Evolutionary conservation across 768 basidiomycete species (phyloP), one percentile per base, ranked within the genome.

Genomic region (Naganishia onofrii): DNA sequence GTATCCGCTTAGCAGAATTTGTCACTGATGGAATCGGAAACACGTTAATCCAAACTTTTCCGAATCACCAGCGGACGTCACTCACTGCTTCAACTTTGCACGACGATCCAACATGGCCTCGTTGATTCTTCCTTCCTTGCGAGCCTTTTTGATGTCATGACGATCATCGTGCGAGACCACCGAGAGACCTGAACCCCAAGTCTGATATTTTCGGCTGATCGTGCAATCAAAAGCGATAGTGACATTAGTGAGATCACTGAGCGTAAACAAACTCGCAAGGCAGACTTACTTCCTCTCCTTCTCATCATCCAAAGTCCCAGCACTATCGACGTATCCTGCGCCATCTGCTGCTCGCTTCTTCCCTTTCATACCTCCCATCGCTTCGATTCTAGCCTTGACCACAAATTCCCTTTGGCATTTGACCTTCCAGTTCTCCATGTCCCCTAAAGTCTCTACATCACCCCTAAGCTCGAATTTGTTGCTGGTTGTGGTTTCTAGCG

Each of bases 401-500:
- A 80, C 79, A 70, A 75, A 78, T 53, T 80, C 79, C 38, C 78
- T 72, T 72, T 80, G 79, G 73, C 79, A 80, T 54, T 80, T 80
- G n/a, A 80, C 73, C 48, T 66, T 70, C 55, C 77, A 60, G 51
- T 51, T 60, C 58, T 78, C 78, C 26, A 66, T 54, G 29, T 72
- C 65, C 6, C 64, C 70, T 15, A 57, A 19, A 29, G 42, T 26
- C 67, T 72, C 67, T 4, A 74, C 73, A 52, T 80, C 79, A n/a
- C 75, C 76, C 17, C 79, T 69, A 0, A 80, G 52, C 54, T 79
- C 79, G 9, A 72, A 56, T 52, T 75, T 38, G 51, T 23, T 53
- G 69, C 71, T 36, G 44, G 23, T 69, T 54, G n/a, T 67, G 36
- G 12, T 66, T n/a, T 28, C 69, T 68, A 19, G 64, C n/a, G 29